Evolutionary conservation across 345 rosid species (phyloP).

Genomic region (Hibiscus syriacus): DNA sequence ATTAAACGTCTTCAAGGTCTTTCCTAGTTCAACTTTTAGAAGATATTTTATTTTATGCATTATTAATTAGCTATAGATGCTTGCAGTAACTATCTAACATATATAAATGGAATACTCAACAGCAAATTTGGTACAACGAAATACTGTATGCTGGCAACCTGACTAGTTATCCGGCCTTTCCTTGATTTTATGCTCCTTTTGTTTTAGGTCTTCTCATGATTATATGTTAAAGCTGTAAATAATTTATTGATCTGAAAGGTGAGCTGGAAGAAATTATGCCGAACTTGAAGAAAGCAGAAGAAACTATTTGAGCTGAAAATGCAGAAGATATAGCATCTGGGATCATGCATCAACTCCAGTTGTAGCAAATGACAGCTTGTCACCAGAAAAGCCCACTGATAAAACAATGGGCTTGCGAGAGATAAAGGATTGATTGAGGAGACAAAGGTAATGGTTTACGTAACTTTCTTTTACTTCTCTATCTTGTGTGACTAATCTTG

Average conservation of each 20-base stretch:
- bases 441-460: constrained; percentile 44
- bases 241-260: constrained; percentile 46
- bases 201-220: constrained; percentile 8
- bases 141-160: background rate
- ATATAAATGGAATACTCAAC: background rate
- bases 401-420: constrained; percentile 57
- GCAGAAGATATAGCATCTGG: constrained; percentile 76
- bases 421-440: constrained; percentile 74
- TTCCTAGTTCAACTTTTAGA: constrained; percentile 5
- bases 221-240: constrained; percentile 14
- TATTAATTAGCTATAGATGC: background rate
- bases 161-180: background rate
- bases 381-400: constrained; percentile 76
- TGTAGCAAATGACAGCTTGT: constrained; percentile 57
- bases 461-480: constrained; percentile 1
- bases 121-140: background rate
- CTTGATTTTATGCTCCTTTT: background rate
- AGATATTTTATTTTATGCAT: background rate
- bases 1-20: constrained; percentile 73
- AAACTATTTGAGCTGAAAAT: constrained; percentile 62
- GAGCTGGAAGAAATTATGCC: constrained; percentile 79
- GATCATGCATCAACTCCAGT: constrained; percentile 37
- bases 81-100: background rate
- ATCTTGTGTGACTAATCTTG: constrained; percentile 11
- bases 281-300: constrained; percentile 92